phyloP scores from a whole-genome alignment of 352 stramenopile genomes.

The Pythium pyrilobum region DNA sequence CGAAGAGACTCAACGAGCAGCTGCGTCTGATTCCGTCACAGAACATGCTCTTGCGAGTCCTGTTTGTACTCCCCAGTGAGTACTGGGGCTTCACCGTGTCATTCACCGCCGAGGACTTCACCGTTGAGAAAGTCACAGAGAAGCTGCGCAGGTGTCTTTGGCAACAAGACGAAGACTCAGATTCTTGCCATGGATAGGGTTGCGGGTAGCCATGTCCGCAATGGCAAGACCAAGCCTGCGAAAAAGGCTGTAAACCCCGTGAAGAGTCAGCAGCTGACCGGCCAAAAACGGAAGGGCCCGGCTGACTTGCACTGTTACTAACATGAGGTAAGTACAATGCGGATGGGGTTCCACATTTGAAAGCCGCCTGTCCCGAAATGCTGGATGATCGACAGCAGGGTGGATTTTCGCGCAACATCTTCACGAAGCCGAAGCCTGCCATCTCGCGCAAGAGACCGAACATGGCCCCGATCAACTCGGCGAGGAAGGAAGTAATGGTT shows the following conservation, averaged over 20 bases:
- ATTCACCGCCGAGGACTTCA: neutral
- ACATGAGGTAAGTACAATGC: too few species aligned
- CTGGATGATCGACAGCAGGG: too few species aligned
- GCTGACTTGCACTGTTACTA: too few species aligned
- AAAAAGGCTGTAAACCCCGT: neutral
- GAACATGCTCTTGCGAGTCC: neutral
- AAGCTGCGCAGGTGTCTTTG: neutral
- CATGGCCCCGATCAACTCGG: neutral
- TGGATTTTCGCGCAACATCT: neutral
- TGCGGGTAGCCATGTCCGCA: neutral
- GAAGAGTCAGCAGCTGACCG: neutral
- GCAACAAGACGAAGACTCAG: neutral
- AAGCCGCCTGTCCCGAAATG: too few species aligned
- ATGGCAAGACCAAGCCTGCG: neutral
- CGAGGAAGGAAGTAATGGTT: neutral
- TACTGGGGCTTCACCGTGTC: neutral
- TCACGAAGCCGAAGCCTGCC: neutral
- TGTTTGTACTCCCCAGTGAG: neutral
- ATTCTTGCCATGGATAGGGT: neutral
- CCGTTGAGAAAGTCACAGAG: neutral
- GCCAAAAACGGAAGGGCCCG: neutral
- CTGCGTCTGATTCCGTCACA: neutral
- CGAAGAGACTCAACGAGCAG: neutral
- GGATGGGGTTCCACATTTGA: too few species aligned
- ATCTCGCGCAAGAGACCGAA: neutral